Evolutionary conservation across 371 early-diverging fungal genomes (phyloP).

Genomic region (Rhizopus sp.): DNA sequence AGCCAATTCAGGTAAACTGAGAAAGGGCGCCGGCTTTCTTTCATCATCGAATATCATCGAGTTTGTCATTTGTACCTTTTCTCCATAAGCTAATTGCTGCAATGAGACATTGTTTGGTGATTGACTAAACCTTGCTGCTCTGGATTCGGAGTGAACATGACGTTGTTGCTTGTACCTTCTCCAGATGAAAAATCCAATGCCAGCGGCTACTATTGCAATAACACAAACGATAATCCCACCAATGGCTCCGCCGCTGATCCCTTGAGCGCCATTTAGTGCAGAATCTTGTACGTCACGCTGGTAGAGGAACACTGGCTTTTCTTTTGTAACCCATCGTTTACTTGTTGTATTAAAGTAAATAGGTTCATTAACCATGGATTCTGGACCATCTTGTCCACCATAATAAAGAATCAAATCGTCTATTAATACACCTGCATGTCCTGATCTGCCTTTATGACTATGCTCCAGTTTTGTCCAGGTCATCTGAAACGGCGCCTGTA

Average conservation of each 20-base stretch:
- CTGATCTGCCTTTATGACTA: conserved; percentile 12
- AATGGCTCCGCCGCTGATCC: conserved; percentile 34
- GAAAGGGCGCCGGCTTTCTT: background rate
- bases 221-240: conserved; percentile 43
- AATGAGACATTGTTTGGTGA: conserved; percentile 16
- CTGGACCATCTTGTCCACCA: conserved; percentile 13
- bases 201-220: conserved; percentile 24
- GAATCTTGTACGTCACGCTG: background rate
- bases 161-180: conserved; percentile 6
- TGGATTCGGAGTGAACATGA: conserved; percentile 5
- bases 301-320: background rate
- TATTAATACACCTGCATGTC: conserved; percentile 14
- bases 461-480: conserved; percentile 14
- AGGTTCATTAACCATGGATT: conserved; percentile 5
- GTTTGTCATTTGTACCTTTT: background rate
- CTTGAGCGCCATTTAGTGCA: background rate
- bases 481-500: conserved; percentile 10
- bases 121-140: conserved; percentile 31
- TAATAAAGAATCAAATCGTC: conserved; percentile 15
- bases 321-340: conserved; percentile 12
- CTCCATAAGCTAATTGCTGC: conserved; percentile 1
- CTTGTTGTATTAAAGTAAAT: conserved; percentile 14
- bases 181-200: conserved; percentile 33
- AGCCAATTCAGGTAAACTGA: conserved; percentile 15
- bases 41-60: too few relatives aligned